phyloP scores from a whole-genome alignment of 441 rosid species.

The Mallotus repandus region DNA sequence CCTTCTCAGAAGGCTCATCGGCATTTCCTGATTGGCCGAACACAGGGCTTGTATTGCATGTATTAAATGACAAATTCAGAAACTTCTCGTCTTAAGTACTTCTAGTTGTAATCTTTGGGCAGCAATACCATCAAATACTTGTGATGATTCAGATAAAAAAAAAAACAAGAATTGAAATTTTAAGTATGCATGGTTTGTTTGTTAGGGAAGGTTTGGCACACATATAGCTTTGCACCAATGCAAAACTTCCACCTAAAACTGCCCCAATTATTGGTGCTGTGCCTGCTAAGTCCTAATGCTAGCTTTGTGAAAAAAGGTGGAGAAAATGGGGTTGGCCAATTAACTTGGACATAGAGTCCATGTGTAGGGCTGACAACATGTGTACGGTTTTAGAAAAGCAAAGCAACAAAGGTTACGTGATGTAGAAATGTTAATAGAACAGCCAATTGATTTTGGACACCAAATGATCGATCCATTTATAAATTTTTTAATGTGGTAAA shows the following conservation, averaged over 20 bases:
- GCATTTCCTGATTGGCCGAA: neutral
- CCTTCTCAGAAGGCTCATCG: neutral
- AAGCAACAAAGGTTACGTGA: no score
- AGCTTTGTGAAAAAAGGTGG: slow-evolving; percentile 1
- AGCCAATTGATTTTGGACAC: no score
- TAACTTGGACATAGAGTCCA: neutral
- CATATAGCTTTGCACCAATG: neutral
- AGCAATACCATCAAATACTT: neutral
- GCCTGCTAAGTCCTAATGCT: neutral
- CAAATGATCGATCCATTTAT: no score
- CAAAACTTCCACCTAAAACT: neutral
- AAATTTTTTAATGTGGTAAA: no score
- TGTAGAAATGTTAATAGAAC: no score
- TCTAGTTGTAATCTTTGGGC: neutral
- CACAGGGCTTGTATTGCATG: no score
- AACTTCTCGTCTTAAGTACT: neutral
- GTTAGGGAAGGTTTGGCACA: neutral
- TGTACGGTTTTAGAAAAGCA: neutral
- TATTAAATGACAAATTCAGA: slow-evolving; percentile 1
- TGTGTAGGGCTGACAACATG: neutral
- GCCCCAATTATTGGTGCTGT: slow-evolving; percentile 1
- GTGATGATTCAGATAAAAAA: no score
- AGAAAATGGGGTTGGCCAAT: neutral
- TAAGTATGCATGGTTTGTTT: neutral
- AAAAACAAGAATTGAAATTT: no score